Evolutionary conservation across 768 basidiomycete genomes (phyloP).

Genomic region (Termitomyces sp.): DNA sequence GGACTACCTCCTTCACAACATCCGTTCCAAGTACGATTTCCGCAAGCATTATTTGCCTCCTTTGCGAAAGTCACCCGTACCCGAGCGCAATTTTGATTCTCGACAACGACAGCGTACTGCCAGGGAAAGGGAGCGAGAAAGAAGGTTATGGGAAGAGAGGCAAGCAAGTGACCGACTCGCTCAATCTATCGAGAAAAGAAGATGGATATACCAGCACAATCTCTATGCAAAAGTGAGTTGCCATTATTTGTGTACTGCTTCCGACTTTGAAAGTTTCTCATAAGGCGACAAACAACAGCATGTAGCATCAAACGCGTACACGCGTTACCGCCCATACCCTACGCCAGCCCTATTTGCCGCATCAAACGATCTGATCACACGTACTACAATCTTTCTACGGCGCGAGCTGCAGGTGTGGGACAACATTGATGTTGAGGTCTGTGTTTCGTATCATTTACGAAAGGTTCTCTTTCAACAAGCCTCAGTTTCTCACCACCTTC

Average conservation of each 20-base stretch:
- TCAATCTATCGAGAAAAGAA: conserved; percentile 61
- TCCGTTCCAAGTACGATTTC: conserved; percentile 75
- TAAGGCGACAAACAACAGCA: conserved; percentile 48
- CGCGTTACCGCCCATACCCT: conserved; percentile 88
- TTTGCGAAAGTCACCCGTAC: conserved; percentile 37
- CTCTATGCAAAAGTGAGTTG: conserved; percentile 81
- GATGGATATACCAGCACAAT: conserved; percentile 75
- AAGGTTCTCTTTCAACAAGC: conserved; percentile 13
- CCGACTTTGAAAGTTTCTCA: not conserved
- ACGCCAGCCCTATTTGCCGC: conserved; percentile 78
- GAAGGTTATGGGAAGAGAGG: conserved; percentile 40
- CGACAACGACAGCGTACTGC: conserved; percentile 26
- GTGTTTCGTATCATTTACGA: conserved; percentile 14
- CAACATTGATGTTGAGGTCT: conserved; percentile 83
- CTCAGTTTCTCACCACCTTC: conserved; percentile 83
- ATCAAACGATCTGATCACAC: conserved; percentile 66
- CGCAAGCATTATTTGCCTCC: conserved; percentile 76
- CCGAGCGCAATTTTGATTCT: conserved; percentile 11
- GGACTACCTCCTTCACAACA: conserved; percentile 72
- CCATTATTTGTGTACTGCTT: not conserved
- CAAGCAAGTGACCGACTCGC: conserved; percentile 70
- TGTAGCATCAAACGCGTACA: conserved; percentile 81
- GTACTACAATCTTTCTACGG: conserved; percentile 76
- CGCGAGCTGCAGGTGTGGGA: conserved; percentile 87
- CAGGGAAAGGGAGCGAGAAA: conserved; percentile 51